Percentiles rank a stretch among this genome's conserved stretches.
These are phyloP conservation scores for Dendrobium chrysotoxum DNA, from an alignment of 106 monocot species.

Conservation along the genomic window DNA sequence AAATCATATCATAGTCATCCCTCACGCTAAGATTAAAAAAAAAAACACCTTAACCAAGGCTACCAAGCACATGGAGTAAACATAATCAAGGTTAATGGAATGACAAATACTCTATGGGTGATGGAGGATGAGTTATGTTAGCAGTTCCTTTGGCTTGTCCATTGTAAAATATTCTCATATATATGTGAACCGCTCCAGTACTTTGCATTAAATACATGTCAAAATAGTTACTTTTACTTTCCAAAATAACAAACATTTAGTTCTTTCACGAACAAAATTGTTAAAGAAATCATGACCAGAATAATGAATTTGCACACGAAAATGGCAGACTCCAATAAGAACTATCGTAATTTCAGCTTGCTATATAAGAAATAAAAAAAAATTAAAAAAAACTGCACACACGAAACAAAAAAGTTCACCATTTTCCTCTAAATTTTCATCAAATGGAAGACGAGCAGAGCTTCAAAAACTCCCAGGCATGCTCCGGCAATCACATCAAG, in stretches of 20 bases:
- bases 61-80: not conserved
- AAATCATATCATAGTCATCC: not conserved
- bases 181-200: not conserved
- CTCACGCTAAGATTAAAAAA: not conserved
- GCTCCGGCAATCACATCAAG: constrained; percentile 75
- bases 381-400: not conserved
- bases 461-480: constrained; percentile 59
- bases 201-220: not conserved
- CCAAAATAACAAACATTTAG: not conserved
- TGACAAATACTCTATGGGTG: not conserved
- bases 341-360: not conserved
- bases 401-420: not conserved
- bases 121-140: not conserved
- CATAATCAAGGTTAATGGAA: not conserved
- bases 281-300: not conserved
- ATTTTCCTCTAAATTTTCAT: constrained; percentile 10
- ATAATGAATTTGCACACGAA: not conserved
- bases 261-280: not conserved
- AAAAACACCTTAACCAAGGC: not conserved
- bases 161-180: not conserved
- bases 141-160: not conserved
- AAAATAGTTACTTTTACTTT: not conserved
- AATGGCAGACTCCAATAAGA: not conserved
- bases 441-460: constrained; percentile 33
- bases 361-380: not conserved